Percentiles rank a stretch among this genome's conserved stretches.
Evolutionary conservation across 306 rosid genomes (phyloP).

Genomic region (Pueraria montana): DNA sequence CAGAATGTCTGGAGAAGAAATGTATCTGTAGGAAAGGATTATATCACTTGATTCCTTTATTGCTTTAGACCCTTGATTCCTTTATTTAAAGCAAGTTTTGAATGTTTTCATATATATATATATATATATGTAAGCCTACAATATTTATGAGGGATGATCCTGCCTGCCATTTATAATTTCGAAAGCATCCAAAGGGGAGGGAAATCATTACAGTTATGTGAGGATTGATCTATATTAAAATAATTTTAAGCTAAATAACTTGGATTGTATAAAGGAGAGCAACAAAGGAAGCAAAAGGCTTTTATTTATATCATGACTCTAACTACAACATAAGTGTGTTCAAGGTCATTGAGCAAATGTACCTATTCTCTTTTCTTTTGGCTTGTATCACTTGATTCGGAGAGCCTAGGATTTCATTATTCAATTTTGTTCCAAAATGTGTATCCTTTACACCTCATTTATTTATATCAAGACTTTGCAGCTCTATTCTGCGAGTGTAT

Average conservation of each 20-base stretch:
- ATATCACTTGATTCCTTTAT: not conserved
- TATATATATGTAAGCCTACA: not conserved
- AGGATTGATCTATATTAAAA: not conserved
- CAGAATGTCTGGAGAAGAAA: not conserved
- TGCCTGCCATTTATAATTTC: not conserved
- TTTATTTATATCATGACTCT: not conserved
- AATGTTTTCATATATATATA: not conserved
- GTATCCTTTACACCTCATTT: not conserved
- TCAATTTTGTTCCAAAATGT: not conserved
- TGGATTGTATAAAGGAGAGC: not conserved
- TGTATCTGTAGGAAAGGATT: not conserved
- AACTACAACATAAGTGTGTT: not conserved
- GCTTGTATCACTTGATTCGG: not conserved
- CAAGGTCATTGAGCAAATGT: not conserved
- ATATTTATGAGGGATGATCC: not conserved
- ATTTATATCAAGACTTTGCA: not conserved
- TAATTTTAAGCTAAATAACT: not conserved
- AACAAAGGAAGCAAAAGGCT: not conserved
- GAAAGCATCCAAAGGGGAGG: not conserved
- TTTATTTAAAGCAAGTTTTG: not conserved
- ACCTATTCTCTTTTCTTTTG: not conserved
- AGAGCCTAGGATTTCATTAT: constrained; percentile 17
- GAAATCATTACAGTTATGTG: constrained; percentile 7
- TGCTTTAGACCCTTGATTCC: not conserved
- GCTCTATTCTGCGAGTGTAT: not conserved